Percentiles rank a stretch among this genome's conserved stretches.
Conservation (phyloP, 2,329 filamentous ascomycete species). For the Coleophoma eucalyptorum region DNA sequence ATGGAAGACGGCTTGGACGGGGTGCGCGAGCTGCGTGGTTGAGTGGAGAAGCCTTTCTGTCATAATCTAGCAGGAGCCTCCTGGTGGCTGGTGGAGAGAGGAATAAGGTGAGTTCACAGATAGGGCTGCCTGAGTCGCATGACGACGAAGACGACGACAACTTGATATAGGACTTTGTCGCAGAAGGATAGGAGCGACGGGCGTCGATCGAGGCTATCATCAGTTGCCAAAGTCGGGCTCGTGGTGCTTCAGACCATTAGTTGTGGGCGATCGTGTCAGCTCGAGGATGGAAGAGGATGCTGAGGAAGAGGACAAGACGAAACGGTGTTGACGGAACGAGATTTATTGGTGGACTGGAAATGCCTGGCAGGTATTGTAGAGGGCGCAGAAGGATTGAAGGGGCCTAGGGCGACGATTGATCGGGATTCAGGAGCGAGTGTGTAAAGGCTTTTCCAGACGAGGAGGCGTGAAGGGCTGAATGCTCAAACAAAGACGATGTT, state of each 20-base stretch:
- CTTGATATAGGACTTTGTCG: constrained; percentile 24
- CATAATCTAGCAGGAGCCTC: constrained; percentile 33
- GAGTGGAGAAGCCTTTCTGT: constrained; percentile 31
- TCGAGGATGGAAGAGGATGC: too few relatives aligned
- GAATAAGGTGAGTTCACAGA: constrained; percentile 29
- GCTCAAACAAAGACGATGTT: too few relatives aligned
- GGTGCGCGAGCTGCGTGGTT: constrained; percentile 30
- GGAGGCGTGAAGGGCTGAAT: constrained; percentile 4
- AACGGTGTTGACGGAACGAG: too few relatives aligned
- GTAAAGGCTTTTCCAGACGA: constrained; percentile 9
- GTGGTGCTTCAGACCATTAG: constrained; percentile 4
- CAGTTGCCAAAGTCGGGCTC: constrained; percentile 15
- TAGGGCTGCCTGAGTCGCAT: constrained; percentile 31
- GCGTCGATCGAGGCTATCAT: constrained; percentile 19
- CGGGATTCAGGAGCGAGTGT: constrained; percentile 1
- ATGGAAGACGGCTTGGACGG: constrained; percentile 12
- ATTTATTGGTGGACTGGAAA: too few relatives aligned
- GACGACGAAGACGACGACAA: constrained; percentile 31
- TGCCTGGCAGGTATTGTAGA: too few relatives aligned
- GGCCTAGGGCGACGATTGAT: constrained; percentile 8
- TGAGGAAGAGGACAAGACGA: too few relatives aligned
- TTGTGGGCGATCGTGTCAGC: constrained; percentile 6
- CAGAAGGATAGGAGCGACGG: constrained; percentile 18
- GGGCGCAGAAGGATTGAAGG: too few relatives aligned
- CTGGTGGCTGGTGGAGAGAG: constrained; percentile 25